Percentiles rank a stretch among this genome's conserved stretches.
Conservation (phyloP, 129 eudicot species). For the Scalesia atractyloides region DNA sequence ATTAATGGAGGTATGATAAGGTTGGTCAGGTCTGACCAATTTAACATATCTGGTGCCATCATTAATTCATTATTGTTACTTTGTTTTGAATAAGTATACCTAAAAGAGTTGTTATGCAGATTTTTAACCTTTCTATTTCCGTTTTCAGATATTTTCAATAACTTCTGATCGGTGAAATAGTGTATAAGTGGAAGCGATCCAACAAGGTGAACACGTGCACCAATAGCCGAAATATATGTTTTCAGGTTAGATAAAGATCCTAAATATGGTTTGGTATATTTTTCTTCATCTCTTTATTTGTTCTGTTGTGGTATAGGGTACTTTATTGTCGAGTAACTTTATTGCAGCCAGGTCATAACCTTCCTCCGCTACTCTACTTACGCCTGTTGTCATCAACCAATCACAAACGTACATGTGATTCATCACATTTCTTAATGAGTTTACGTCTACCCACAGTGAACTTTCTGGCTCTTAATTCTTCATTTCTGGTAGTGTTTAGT, state of each 20-base stretch:
- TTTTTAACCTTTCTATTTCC: not conserved
- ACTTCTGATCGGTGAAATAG: not conserved
- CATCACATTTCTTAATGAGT: not conserved
- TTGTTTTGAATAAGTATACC: not conserved
- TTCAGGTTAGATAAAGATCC: not conserved
- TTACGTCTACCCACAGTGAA: not conserved
- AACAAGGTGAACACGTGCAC: not conserved
- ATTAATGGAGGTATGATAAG: constrained; percentile 3
- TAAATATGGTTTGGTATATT: not conserved
- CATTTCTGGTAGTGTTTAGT: no score
- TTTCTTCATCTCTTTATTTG: not conserved
- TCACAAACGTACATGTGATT: not conserved
- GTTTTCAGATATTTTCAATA: not conserved
- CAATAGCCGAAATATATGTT: not conserved
- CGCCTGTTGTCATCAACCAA: not conserved
- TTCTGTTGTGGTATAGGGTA: not conserved
- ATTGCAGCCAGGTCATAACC: constrained; percentile 1
- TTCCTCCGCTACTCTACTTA: not conserved
- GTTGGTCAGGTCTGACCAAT: not conserved
- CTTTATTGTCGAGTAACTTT: not conserved
- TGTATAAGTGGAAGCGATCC: not conserved
- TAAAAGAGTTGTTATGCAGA: not conserved
- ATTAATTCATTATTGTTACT: not conserved
- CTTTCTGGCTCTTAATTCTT: not conserved
- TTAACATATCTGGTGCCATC: not conserved